phyloP scores from a whole-genome alignment of 2,329 filamentous ascomycete genomes.

The Verticillium nonalfalfae region DNA sequence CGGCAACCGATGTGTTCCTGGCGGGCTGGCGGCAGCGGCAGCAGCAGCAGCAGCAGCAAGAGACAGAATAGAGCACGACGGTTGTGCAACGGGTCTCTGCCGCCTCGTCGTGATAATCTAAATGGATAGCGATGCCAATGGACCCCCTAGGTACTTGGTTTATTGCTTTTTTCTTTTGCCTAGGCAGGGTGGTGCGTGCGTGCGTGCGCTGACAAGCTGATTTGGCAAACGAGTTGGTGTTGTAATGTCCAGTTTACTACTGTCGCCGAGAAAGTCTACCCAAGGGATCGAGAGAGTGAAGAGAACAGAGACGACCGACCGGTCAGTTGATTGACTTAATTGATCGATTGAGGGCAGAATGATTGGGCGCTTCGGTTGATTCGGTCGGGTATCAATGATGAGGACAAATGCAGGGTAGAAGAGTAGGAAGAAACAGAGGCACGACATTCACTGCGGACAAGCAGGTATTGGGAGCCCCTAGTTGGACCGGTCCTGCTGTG shows the following conservation, averaged over 20 bases:
- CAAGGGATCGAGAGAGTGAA: too few relatives aligned
- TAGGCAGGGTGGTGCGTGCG: not conserved
- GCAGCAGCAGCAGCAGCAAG: not conserved
- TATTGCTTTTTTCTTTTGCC: not conserved
- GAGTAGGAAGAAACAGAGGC: not conserved
- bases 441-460: not conserved
- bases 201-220: not conserved
- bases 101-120: not conserved
- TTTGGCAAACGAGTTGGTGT: not conserved
- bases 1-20: not conserved
- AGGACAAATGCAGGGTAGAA: not conserved
- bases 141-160: not conserved
- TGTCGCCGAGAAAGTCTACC: not conserved
- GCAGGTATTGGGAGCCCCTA: not conserved
- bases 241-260: not conserved
- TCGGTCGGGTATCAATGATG: not conserved
- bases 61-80: not conserved
- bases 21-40: not conserved
- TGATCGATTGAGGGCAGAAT: not conserved
- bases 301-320: too few relatives aligned
- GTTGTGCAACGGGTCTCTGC: not conserved
- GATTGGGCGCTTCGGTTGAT: too few relatives aligned
- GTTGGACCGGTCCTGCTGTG: too few relatives aligned
- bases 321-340: not conserved
- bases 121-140: not conserved